These are phyloP conservation scores for Picochlorum costavermella DNA, from an alignment of 139 green algal genomes.

Conservation along the genomic window DNA sequence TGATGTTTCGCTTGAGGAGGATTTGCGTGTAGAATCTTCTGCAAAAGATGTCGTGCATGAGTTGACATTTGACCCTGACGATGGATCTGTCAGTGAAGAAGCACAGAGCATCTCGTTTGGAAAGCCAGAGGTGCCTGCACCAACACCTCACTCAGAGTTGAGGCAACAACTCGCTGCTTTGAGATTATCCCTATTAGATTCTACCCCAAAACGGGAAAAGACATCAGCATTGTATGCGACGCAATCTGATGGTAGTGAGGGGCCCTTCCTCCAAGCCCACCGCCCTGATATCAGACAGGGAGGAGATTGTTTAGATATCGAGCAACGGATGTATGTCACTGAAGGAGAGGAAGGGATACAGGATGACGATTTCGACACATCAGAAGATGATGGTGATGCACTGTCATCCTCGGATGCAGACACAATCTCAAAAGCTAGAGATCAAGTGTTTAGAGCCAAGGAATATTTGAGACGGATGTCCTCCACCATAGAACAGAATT, in stretches of 20 bases:
- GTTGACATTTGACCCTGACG: neutral
- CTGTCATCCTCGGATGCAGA: neutral
- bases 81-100: neutral
- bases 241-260: neutral
- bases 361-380: neutral
- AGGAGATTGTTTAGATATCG: neutral
- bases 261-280: neutral
- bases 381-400: conserved; percentile 12
- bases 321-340: too few species aligned
- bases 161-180: conserved; percentile 1
- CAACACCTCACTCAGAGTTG: conserved; percentile 3
- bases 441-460: conserved; percentile 26
- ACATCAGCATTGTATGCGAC: neutral
- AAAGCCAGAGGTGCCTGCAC: neutral
- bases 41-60: neutral
- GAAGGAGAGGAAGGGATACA: neutral
- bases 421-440: conserved; percentile 7
- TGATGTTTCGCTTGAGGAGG: neutral
- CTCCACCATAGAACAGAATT: conserved; percentile 2
- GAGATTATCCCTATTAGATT: neutral
- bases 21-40: neutral
- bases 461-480: conserved; percentile 22
- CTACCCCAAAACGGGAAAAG: neutral
- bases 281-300: neutral
- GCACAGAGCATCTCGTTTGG: conserved; percentile 1